phyloP scores from a whole-genome alignment of 2,329 filamentous ascomycete genomes.

The Botrytis pseudocinerea region DNA sequence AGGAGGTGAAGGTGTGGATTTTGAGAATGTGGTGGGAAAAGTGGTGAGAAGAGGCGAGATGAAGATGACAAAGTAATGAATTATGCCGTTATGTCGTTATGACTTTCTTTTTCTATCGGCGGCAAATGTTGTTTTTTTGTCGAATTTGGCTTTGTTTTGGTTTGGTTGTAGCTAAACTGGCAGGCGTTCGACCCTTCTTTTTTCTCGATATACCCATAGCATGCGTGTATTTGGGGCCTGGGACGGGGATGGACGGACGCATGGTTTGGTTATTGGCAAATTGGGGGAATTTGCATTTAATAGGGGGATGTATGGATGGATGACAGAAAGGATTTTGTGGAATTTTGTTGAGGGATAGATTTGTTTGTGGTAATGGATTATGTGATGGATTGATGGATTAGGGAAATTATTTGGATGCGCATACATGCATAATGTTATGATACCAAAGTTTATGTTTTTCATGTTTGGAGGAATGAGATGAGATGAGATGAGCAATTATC shows the following conservation, averaged over 20 bases:
- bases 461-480: background rate
- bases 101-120: conserved; percentile 13
- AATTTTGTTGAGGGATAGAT: background rate
- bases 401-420: background rate
- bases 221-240: background rate
- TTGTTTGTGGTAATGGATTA: background rate
- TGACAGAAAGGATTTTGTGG: background rate
- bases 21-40: background rate
- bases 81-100: conserved; percentile 19
- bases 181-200: conserved; percentile 4
- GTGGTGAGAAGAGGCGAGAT: background rate
- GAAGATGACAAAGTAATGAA: conserved; percentile 17
- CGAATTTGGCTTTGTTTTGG: background rate
- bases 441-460: conserved; percentile 7
- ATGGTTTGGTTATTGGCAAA: background rate
- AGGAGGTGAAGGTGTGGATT: background rate
- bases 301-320: background rate
- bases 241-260: background rate
- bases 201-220: conserved; percentile 3
- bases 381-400: background rate
- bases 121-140: background rate
- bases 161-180: conserved; percentile 1
- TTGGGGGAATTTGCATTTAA: background rate
- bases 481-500: background rate
- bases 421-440: conserved; percentile 2